Evolutionary conservation across 1,284 basidiomycete species (phyloP), one percentile per base, ranked within the genome.

Genomic region (Phellinidium pouzarii): DNA sequence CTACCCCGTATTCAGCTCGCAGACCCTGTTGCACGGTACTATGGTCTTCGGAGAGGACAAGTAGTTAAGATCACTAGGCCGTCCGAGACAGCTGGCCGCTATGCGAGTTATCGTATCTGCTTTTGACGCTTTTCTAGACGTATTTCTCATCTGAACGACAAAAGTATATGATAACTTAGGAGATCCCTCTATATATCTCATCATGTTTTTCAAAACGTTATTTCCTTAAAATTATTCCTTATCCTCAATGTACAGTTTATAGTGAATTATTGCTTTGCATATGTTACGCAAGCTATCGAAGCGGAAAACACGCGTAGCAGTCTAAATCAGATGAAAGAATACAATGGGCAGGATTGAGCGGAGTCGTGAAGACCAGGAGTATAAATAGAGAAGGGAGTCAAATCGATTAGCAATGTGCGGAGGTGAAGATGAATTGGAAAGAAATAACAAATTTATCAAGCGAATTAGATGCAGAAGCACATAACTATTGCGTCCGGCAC

Each of bases 61-160:
- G 96, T 99, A 36, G 96, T 99, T 67, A 97, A 97, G 75, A 99
- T 99, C 62, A 99, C 91, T 56, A 77, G 96, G 64, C 90, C 94
- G 22, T 94, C 91, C 68, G 96, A 99, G 76, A 99, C 96, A 14
- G 90, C 89, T 60, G 96, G 95, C 58, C 81, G 96, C 62, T 98
- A 94, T 66, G 90, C 90, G 55, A 92, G 88, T 62, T 95, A 92
- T 74, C 84, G 91, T 55, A 91, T 93, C 66, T 92, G 87, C 70
- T 91, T 88, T 68, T 88, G 74, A 34, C 17, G 23, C n/a, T 44
- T 14, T 22, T 44, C 23, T 44, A 44, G 19, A 26, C 9, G 5
- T 44, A n/a, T 44, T 44, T 44, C 22, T 8, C 17, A 4, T 23
- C 8, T 34, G 5, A 8, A 11, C 19, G 12, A 12, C 19, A 50